Evolutionary conservation across 306 rosid genomes (phyloP).

Genomic region (Nissolia schottii): DNA sequence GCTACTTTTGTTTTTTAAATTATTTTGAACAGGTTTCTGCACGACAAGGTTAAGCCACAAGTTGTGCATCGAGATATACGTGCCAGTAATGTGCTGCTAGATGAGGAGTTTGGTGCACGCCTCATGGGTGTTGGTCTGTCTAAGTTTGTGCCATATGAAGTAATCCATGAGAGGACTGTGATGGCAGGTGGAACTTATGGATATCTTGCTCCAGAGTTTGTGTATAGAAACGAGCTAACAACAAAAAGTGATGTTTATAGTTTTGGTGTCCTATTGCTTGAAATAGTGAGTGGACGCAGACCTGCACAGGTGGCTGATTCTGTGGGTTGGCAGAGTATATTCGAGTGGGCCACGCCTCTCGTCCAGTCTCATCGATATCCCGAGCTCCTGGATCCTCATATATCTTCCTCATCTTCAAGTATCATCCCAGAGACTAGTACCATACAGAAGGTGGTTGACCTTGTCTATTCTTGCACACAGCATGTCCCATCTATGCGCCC

Average conservation of each 20-base stretch:
- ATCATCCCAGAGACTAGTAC: constrained; percentile 71
- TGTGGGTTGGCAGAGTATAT: constrained; percentile 96
- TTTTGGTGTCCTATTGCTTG: constrained; percentile 89
- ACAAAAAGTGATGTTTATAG: constrained; percentile 95
- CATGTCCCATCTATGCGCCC: constrained; percentile 99
- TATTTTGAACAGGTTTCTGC: constrained; percentile 70
- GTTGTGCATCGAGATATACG: constrained; percentile 98
- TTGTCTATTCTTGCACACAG: constrained; percentile 96
- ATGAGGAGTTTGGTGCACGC: constrained; percentile 94
- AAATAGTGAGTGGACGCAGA: constrained; percentile 91
- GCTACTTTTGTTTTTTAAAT: neutral
- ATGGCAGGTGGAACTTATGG: constrained; percentile 98
- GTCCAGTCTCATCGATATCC: constrained; percentile 90
- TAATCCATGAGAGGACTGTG: constrained; percentile 87
- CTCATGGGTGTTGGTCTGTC: constrained; percentile 96
- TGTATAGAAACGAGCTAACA: constrained; percentile 88
- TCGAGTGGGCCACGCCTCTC: constrained; percentile 97
- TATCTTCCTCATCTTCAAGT: constrained; percentile 51
- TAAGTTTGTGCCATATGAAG: constrained; percentile 91
- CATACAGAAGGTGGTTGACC: constrained; percentile 92
- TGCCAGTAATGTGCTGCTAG: constrained; percentile 87
- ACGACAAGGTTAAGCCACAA: constrained; percentile 97
- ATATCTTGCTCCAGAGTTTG: constrained; percentile 95
- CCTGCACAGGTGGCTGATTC: constrained; percentile 97
- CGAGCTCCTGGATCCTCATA: constrained; percentile 87